Base-by-base conservation (phyloP, 306 rosid genomes). In the Inga leiocalycina region DNA sequence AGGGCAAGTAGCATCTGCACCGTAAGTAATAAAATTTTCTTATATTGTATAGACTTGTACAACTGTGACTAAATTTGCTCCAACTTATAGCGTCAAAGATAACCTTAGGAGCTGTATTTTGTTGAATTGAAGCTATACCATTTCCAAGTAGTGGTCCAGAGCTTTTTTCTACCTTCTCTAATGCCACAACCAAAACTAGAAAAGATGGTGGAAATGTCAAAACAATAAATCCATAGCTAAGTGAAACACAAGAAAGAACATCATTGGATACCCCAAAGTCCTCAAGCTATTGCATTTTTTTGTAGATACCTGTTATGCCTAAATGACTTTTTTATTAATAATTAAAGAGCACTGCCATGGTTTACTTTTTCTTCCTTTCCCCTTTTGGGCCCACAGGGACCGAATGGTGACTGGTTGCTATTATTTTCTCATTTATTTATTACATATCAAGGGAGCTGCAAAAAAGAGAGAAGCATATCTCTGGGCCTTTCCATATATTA, bases 31-130 rank as follows among this genome's bases (percentile, higher is more conserved):
- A 4, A 32, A 48, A 76, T 68, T 80, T 70, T 34, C 43, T 85
- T 12, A 45, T 30, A 45, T n/a, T 52, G 81, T 57, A 77, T 77
- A 76, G 35, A 78, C 22, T 73, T 65, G 78, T 43, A 49, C 68
- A 84, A 80, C 74, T 74, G 75, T 75, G 17, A 59, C 45, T 62
- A 41, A 76, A 83, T 41, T 64, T 76, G 14, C 43, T 54, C 19
- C 71, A 74, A 74, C 68, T 61, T 72, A 12, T 72, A 70, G 74
- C 64, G 84, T 71, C 44, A 84, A 71, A 75, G 62, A 83, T 79
- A 74, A 93, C 99, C 98, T 93, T 95, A 66, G 98, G 99, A 77
- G 94, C 99, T 9, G 97, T 81, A 89, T 97, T 93, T 87, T 96
- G 92, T 86, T 96, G 98, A 83, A 96, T 96, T 71, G 97, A 87